These are phyloP conservation scores for Magnolia officinalis DNA, from an alignment of 164 flowering plant species.

Conservation along the genomic window DNA sequence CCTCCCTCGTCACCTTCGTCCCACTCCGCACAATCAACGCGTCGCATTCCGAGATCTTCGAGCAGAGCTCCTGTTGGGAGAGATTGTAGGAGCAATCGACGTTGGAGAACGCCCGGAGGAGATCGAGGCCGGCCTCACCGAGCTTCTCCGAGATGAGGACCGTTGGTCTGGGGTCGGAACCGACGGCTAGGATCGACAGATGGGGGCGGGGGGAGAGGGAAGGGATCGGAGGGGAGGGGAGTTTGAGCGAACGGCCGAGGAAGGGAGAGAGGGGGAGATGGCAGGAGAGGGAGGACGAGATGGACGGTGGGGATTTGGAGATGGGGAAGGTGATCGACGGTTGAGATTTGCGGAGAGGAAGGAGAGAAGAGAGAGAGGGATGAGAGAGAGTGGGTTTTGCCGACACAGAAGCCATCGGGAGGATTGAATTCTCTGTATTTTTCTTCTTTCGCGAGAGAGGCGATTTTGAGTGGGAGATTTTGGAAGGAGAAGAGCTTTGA, in stretches of 20 bases:
- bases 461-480: too few species aligned
- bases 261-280: slow-evolving; percentile 3
- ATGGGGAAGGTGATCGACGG: not conserved
- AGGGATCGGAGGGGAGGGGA: not conserved
- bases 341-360: slow-evolving; percentile 2
- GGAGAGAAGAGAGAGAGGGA: not conserved
- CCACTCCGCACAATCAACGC: slow-evolving; percentile 92
- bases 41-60: slow-evolving; percentile 59
- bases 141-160: slow-evolving; percentile 85
- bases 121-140: slow-evolving; percentile 66
- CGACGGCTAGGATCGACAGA: not conserved
- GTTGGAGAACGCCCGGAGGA: slow-evolving; percentile 52
- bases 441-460: too few species aligned
- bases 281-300: not conserved
- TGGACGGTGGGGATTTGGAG: slow-evolving; percentile 4
- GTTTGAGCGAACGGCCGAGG: not conserved
- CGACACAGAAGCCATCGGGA: slow-evolving; percentile 17
- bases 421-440: too few species aligned
- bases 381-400: slow-evolving; percentile 8
- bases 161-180: slow-evolving; percentile 35
- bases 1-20: slow-evolving; percentile 73
- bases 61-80: slow-evolving; percentile 54
- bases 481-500: too few species aligned
- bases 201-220: not conserved
- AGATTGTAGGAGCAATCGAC: slow-evolving; percentile 67